These are phyloP conservation scores for Phlebopus sp. DNA, from an alignment of 1,284 basidiomycete genomes.

Conservation along the genomic window DNA sequence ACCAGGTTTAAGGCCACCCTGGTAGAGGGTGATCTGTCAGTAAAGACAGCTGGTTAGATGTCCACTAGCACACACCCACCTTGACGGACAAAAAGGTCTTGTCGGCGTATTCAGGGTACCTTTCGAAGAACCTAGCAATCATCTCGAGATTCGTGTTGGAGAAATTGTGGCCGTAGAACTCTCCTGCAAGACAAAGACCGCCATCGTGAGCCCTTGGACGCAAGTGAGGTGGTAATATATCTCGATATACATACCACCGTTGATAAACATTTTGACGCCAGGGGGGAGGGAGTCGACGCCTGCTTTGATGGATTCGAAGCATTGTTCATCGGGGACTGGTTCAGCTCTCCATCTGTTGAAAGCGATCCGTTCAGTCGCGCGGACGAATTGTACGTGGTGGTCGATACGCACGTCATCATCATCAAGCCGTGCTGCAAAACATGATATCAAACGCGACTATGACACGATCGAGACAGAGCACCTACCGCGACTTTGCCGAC, in stretches of 20 bases:
- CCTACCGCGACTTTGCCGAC: slow-evolving; percentile 39
- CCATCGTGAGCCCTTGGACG: background rate
- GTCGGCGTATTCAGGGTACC: slow-evolving; percentile 52
- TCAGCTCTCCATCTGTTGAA: slow-evolving; percentile 16
- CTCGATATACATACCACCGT: slow-evolving; percentile 37
- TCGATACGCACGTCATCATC: slow-evolving; percentile 25
- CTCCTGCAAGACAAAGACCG: slow-evolving; percentile 15
- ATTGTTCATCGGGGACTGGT: slow-evolving; percentile 45
- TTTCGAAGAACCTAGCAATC: slow-evolving; percentile 44
- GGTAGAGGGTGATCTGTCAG: background rate
- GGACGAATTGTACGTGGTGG: background rate
- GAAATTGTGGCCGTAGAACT: slow-evolving; percentile 30
- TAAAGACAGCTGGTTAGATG: slow-evolving; percentile 22
- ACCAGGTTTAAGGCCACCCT: slow-evolving; percentile 37
- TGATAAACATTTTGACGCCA: slow-evolving; percentile 47
- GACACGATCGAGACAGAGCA: background rate
- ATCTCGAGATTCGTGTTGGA: slow-evolving; percentile 40
- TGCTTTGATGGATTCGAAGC: slow-evolving; percentile 63
- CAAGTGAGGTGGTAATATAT: background rate
- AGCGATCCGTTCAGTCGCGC: background rate
- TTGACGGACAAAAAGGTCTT: slow-evolving; percentile 47
- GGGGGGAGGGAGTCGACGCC: slow-evolving; percentile 51
- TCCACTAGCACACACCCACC: slow-evolving; percentile 13
- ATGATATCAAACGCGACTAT: background rate
- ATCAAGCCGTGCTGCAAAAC: slow-evolving; percentile 23